These are phyloP conservation scores for Annulohypoxylon truncatum DNA, from an alignment of 2,329 filamentous ascomycete genomes.

Conservation along the genomic window DNA sequence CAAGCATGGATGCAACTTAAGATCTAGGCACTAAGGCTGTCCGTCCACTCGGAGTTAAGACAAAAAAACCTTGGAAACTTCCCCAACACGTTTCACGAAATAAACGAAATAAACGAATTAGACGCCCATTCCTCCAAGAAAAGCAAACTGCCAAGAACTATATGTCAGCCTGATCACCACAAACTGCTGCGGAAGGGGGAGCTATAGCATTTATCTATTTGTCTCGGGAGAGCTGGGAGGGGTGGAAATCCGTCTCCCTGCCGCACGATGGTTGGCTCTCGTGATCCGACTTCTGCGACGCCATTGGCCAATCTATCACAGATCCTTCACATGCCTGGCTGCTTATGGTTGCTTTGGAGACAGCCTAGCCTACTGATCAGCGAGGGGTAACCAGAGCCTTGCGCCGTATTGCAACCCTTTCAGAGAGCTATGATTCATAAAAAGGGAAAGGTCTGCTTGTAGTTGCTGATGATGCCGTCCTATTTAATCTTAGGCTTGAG, in stretches of 20 bases:
- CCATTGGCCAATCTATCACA: conserved; percentile 31
- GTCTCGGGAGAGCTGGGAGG: conserved; percentile 27
- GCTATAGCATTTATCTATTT: conserved; percentile 7
- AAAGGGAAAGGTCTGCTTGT: conserved; percentile 11
- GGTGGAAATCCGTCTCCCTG: conserved; percentile 36
- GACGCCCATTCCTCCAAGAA: conserved; percentile 5
- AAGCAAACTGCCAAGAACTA: conserved; percentile 26
- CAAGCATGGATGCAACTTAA: neutral
- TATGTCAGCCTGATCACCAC: conserved; percentile 17
- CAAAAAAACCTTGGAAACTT: conserved; percentile 2
- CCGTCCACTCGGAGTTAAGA: conserved; percentile 20
- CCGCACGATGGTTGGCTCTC: conserved; percentile 24
- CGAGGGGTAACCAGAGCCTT: conserved; percentile 37
- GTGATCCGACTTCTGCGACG: conserved; percentile 25
- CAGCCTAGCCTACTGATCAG: conserved; percentile 35
- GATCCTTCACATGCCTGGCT: conserved; percentile 33
- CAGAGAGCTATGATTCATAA: conserved; percentile 22
- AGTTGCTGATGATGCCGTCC: neutral
- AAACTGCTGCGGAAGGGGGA: neutral
- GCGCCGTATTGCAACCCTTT: conserved; percentile 27
- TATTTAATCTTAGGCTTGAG: conserved; percentile 7
- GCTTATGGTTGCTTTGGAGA: conserved; percentile 36
- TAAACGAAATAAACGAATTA: conserved; percentile 7
- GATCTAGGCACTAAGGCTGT: neutral
- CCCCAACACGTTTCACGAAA: neutral